Evolutionary conservation across 257 asterid genomes (phyloP), one percentile per base, ranked within the genome.

Genomic region (Mitragyna speciosa): DNA sequence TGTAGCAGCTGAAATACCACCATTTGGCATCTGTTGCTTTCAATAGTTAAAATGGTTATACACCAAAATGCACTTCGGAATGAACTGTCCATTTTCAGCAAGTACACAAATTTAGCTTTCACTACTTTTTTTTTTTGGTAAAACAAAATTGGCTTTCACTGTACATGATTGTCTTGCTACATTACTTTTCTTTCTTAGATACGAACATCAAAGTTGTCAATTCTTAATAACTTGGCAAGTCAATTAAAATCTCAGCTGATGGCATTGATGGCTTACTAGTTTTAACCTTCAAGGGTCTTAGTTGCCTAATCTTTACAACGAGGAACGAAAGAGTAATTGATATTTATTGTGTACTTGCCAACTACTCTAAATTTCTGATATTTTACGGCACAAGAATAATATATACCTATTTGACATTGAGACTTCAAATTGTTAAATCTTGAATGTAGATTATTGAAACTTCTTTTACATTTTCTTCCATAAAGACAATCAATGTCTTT

Each of bases 1-100:
- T 67, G 56, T 70, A 20, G 74, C 26, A 5, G 52, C 12, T 47
- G 71, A 19, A n/a, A 33, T 47, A 61, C 59, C 58, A 30, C 39
- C 26, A 69, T 69, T 68, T 54, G 79, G 56, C 30, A 68, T 41
- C 76, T 43, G 75, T 58, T 39, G 61, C 79, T 74, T 80, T 80
- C 79, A 30, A 22, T 54, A 31, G 59, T 17, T 31, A 58, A 59
- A 54, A 45, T 72, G 41, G 65, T 78, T n/a, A 54, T 7, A 22
- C 41, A 33, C 56, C 72, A 72, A 72, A 72, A 22, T 43, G 78
- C 26, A 61, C 28, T 79, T 41, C n/a, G 48, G 17, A 65, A 41
- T 56, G 36, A 51, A 15, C 22, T 52, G 68, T 41, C 70, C 49
- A 45, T 26, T 73, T 65, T 66, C 75, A 51, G 64, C 6, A 65